A percentile compares a stretch with the other conserved stretches of the same genome.
Evolutionary conservation across 73 alveolate species (phyloP).

Genomic region (Paramecium sonneborni): DNA sequence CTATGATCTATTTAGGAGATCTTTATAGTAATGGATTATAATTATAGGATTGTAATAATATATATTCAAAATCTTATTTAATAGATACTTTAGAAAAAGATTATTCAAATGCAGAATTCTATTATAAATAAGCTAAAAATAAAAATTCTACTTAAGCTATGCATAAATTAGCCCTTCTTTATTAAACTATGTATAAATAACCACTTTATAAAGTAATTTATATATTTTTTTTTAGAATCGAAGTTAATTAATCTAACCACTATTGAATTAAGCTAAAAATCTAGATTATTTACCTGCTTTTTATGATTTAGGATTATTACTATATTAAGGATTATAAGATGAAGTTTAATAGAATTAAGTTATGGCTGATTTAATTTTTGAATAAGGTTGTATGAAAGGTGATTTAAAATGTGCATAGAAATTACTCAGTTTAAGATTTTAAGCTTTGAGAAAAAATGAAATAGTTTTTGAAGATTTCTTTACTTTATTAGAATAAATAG

Average conservation of each 20-base stretch:
- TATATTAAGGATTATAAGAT: background rate
- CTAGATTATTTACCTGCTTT: slow-evolving; percentile 45
- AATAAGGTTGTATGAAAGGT: slow-evolving; percentile 34
- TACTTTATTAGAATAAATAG: background rate
- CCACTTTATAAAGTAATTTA: slow-evolving; percentile 6
- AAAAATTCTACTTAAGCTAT: slow-evolving; percentile 4
- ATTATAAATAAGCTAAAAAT: background rate
- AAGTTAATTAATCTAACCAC: background rate
- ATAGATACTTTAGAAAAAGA: background rate
- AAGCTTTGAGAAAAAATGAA: background rate
- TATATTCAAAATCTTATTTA: background rate
- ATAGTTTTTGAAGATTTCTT: background rate
- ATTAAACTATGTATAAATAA: background rate
- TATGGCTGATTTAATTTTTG: slow-evolving; percentile 42
- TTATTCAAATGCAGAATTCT: background rate
- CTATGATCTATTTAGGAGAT: slow-evolving; percentile 19
- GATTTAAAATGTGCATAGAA: background rate
- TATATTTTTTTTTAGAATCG: background rate
- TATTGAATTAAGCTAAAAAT: slow-evolving; percentile 19
- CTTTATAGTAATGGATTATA: background rate
- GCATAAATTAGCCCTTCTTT: slow-evolving; percentile 29
- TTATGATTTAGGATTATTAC: slow-evolving; percentile 3
- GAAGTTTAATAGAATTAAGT: background rate
- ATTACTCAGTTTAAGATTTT: background rate
- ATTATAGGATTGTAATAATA: background rate